These are phyloP conservation scores for Glarea lozoyensis DNA, from an alignment of 495 filamentous ascomycete genomes.

Conservation along the genomic window DNA sequence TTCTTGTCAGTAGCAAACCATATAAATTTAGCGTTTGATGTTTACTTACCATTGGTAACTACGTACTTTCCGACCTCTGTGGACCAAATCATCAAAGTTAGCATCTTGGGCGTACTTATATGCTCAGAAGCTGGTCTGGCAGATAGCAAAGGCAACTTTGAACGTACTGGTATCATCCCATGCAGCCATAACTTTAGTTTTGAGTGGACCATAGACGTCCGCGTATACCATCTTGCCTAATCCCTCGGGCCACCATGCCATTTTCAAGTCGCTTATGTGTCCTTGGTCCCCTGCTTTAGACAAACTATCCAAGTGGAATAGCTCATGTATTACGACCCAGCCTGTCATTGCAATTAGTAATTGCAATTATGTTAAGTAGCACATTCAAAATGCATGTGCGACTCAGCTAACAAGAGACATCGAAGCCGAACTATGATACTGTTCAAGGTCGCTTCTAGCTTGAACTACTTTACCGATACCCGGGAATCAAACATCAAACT, in stretches of 20 bases:
- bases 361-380: not conserved
- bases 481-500: not conserved
- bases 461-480: no score
- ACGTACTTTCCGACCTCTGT: not conserved
- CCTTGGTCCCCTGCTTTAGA: not conserved
- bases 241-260: not conserved
- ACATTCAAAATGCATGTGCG: no score
- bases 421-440: no score
- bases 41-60: not conserved
- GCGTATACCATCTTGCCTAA: not conserved
- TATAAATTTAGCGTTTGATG: no score
- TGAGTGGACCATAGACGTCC: not conserved
- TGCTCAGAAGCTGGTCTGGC: no score
- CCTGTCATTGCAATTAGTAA: not conserved
- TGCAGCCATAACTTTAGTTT: not conserved
- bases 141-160: no score
- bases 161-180: not conserved
- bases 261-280: not conserved
- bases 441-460: no score
- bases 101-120: no score
- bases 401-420: no score
- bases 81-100: no score
- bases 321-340: not conserved
- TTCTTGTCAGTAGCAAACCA: not conserved
- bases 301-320: not conserved